Base-by-base conservation (phyloP, 257 asterid species). In the Thymus mandschuricus region DNA sequence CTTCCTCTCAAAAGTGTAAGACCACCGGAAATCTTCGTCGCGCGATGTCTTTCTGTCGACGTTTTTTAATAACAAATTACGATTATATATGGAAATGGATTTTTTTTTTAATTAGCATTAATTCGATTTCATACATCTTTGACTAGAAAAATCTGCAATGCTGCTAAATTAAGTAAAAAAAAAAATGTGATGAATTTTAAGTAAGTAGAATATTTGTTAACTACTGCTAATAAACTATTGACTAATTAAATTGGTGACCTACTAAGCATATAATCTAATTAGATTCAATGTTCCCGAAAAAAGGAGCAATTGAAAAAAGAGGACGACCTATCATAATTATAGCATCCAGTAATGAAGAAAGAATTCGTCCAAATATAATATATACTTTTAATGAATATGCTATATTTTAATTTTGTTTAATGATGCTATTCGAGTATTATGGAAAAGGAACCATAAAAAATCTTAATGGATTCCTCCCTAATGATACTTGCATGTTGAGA, bases 401-500 rank as follows among this genome's bases (percentile, higher is more conserved):
- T 35, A 29, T 33, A 71, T 51, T 71, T 71, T 61, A 50, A 49
- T 54, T 35, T 46, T 38, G 63, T 35, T 50, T 71, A 69, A 63
- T 29, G 59, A 62, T 45, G 49, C 40, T 40, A 70, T 59, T 58
- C 33, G 38, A 35, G 15, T 43, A 15, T 45, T 21, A 4, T 9
- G 12, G 57, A 27, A 49, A 58, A 59, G 33, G 41, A 38, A 38
- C 3, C 29, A 33, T 33, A 33, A 31, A 7, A 6, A 33, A 4
- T 38, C 29, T 64, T 59, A 59, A 59, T 59, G 45, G 64, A 30
- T 8, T 33, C 45, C 43, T 33, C 64, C 4, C 45, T 33, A 59
- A 85, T 85, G 66, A 82, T 85, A 70, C 62, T 71, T 68, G 65
- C 86, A 76, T 74, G 90, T 80, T 82, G 64, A 73, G 73, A 64